phyloP scores from a whole-genome alignment of 1,139 yeast genomes.

The Blastobotrys aristatus region DNA sequence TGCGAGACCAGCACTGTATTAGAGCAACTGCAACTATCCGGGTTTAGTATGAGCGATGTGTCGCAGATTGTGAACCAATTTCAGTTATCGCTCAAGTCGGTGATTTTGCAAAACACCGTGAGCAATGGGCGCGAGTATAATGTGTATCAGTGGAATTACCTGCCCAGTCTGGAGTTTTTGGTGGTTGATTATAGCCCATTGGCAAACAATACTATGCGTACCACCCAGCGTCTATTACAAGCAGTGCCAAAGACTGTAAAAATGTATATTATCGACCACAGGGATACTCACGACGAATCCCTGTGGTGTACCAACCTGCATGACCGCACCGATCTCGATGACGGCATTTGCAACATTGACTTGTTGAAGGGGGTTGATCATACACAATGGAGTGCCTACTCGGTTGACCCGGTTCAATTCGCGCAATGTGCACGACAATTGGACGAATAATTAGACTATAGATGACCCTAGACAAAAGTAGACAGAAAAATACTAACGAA shows the following conservation, averaged over 20 bases:
- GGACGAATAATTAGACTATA: slow-evolving; percentile 4
- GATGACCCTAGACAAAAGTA: neutral
- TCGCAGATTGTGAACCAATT: slow-evolving; percentile 12
- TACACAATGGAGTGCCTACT: slow-evolving; percentile 3
- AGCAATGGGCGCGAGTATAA: slow-evolving; percentile 11
- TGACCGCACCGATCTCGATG: slow-evolving; percentile 2
- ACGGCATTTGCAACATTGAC: slow-evolving; percentile 10
- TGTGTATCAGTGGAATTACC: slow-evolving; percentile 12
- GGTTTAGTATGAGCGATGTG: slow-evolving; percentile 14
- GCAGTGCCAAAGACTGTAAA: slow-evolving; percentile 9
- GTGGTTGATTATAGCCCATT: slow-evolving; percentile 13
- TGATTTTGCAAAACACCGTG: slow-evolving; percentile 12
- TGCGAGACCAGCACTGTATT: slow-evolving; percentile 10
- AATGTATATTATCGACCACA: slow-evolving; percentile 15
- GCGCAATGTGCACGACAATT: neutral
- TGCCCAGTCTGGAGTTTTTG: slow-evolving; percentile 12
- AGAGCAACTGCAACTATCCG: slow-evolving; percentile 11
- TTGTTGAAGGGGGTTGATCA: slow-evolving; percentile 11
- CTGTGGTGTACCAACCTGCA: slow-evolving; percentile 9
- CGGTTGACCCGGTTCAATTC: no score
- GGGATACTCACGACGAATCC: slow-evolving; percentile 11
- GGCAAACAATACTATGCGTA: slow-evolving; percentile 1
- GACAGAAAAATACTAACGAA: neutral
- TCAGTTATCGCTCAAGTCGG: slow-evolving; percentile 7
- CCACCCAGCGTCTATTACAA: slow-evolving; percentile 10